Evolutionary conservation across 192 early-diverging fungal species (phyloP).

Genomic region (Kappamyces sp.): DNA sequence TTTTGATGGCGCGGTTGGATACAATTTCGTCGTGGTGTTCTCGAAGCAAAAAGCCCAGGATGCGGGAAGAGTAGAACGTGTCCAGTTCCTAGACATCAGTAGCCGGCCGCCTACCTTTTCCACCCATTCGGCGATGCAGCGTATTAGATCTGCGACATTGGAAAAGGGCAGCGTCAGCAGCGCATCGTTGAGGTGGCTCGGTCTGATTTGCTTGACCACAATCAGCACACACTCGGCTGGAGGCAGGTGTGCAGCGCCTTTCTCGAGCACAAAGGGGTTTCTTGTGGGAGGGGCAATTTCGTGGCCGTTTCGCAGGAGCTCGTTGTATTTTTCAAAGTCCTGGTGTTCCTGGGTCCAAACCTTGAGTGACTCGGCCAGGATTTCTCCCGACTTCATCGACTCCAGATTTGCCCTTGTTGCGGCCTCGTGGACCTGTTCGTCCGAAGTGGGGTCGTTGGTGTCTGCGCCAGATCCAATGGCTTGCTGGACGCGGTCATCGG

Average conservation of each 20-base stretch:
- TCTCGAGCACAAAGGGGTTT: constrained; percentile 59
- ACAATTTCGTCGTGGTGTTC: constrained; percentile 88
- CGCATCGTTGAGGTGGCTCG: constrained; percentile 83
- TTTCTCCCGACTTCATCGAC: constrained; percentile 93
- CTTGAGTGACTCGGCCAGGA: constrained; percentile 87
- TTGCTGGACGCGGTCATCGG: constrained; percentile 28
- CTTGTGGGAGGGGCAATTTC: constrained; percentile 23
- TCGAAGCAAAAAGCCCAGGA: constrained; percentile 78
- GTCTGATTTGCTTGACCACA: constrained; percentile 69
- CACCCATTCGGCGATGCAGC: constrained; percentile 75
- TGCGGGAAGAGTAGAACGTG: constrained; percentile 69
- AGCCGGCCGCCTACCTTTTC: constrained; percentile 48
- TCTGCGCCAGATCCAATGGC: constrained; percentile 43
- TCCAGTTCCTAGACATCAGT: constrained; percentile 65
- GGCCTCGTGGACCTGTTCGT: constrained; percentile 43
- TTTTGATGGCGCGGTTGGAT: constrained; percentile 70
- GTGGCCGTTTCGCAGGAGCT: constrained; percentile 14
- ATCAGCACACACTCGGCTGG: constrained; percentile 78
- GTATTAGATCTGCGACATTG: constrained; percentile 71
- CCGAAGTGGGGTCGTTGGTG: constrained; percentile 29
- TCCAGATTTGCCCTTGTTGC: constrained; percentile 86
- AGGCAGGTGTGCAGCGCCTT: constrained; percentile 53
- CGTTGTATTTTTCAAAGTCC: constrained; percentile 23
- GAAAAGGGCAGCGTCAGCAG: constrained; percentile 82
- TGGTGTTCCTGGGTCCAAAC: constrained; percentile 76